phyloP scores from a whole-genome alignment of 306 rosid species.

The Gillenia trifoliata region DNA sequence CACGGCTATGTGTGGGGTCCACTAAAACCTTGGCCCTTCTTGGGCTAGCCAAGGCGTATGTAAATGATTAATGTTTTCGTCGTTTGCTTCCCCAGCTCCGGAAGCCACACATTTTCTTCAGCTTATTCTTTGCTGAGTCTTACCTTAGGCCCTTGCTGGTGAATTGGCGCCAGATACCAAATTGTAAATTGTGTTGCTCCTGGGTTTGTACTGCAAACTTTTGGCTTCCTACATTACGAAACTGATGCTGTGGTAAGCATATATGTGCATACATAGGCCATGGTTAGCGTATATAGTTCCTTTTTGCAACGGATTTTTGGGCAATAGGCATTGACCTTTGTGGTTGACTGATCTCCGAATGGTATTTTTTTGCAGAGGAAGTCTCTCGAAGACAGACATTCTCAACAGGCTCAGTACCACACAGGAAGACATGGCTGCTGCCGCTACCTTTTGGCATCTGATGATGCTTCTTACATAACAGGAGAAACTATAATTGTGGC shows the following conservation, averaged over 20 bases:
- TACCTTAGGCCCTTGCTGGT: constrained; percentile 72
- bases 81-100: neutral
- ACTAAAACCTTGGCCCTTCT: constrained; percentile 95
- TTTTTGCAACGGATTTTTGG: neutral
- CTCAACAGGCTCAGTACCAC: constrained; percentile 87
- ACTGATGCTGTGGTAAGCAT: constrained; percentile 45
- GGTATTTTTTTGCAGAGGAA: constrained; percentile 44
- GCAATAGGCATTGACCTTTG: neutral
- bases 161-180: constrained; percentile 83
- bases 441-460: constrained; percentile 83
- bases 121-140: constrained; percentile 29
- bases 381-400: constrained; percentile 52
- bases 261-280: neutral
- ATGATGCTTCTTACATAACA: constrained; percentile 87
- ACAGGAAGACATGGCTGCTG: constrained; percentile 89
- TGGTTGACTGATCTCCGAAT: neutral
- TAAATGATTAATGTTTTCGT: constrained; percentile 2
- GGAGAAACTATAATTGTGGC: constrained; percentile 95
- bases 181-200: constrained; percentile 96
- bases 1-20: constrained; percentile 94
- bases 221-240: constrained; percentile 56
- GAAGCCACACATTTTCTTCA: constrained; percentile 6
- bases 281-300: neutral
- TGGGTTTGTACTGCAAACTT: constrained; percentile 86
- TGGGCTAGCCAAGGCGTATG: constrained; percentile 83